Evolutionary conservation across 2,329 filamentous ascomycete species (phyloP), one percentile per base, ranked within the genome.

Genomic region (Byssochlamys sp.): DNA sequence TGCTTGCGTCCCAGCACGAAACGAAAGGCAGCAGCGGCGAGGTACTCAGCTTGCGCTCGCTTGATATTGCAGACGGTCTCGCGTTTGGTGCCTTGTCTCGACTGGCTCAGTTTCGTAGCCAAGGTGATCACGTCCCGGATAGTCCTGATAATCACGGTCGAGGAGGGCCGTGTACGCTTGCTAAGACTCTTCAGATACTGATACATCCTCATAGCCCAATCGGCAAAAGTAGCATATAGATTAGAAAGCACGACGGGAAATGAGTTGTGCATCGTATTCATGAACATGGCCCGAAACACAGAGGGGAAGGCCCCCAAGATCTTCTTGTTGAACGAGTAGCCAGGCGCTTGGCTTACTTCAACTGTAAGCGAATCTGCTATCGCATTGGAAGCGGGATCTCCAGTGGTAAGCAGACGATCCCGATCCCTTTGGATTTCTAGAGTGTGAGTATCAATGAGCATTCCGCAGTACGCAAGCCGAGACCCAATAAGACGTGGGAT

Each of bases 381-480:
- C 39, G 77, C 81, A 78, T 66, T 60, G 31, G 70, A 80, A 66
- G 78, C 87, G 79, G 78, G 54, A 70, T 75, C 62, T 72, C 74
- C 58, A 74, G 80, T 61, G 73, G 73, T 67, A 0, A 72, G 59
- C 2, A 66, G 58, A 53, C 80, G 78, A 31, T 83, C 80, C 52
- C 81, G 77, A 65, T 90, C 85, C 67, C 88, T 91, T 65, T 78
- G 80, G 53, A 97, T 81, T 60, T 90, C 85, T 28, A 99, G 76
- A 0, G 87, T 91, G 55, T 74, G 75, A 19, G 84, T 89, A 67
- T 96, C 78, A 64, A 99, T 90, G 14, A 84, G 72, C 49, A 84
- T 83, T 45, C 94, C 94, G 67, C 94, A 97, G 72, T 96, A 99
- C 0, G 92, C 90, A 69, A 99, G 97, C 26, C 61, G 65, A 1